These are phyloP conservation scores for Boletus insuetus DNA, from an alignment of 768 basidiomycete genomes.

Conservation along the genomic window DNA sequence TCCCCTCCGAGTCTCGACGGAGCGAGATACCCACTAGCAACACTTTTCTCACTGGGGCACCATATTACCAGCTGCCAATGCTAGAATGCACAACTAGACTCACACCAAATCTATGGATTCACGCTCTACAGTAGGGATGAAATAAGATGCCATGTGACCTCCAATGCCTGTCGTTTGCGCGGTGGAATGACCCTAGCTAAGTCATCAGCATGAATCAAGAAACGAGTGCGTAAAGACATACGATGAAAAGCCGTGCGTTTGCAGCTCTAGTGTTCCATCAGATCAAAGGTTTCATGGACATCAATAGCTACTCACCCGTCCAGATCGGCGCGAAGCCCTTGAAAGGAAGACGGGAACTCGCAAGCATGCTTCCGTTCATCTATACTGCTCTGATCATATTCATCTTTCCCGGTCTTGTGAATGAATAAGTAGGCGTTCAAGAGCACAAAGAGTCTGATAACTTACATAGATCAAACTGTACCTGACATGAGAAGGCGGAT, in stretches of 20 bases:
- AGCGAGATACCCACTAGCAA: neutral
- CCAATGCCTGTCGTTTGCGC: constrained; percentile 4
- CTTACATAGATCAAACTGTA: constrained; percentile 1
- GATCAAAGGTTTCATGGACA: neutral
- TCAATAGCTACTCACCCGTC: neutral
- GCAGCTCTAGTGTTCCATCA: neutral
- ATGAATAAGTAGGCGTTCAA: neutral
- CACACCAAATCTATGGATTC: constrained; percentile 2
- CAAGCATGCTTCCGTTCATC: neutral
- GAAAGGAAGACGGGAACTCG: neutral
- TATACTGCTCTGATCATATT: neutral
- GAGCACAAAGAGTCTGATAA: neutral
- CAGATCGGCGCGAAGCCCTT: neutral
- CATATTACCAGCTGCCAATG: neutral
- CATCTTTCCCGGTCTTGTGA: neutral
- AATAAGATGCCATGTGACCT: neutral
- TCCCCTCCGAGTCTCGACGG: neutral
- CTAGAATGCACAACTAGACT: neutral
- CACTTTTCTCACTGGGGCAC: neutral
- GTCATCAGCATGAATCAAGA: neutral
- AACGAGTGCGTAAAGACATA: neutral
- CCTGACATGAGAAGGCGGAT: neutral
- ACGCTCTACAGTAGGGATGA: constrained; percentile 2
- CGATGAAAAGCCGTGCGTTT: neutral
- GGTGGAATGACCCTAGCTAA: constrained; percentile 2